Evolutionary conservation across 2,329 filamentous ascomycete genomes (phyloP), one percentile per base, ranked within the genome.

Genomic region (Diaporthe aspalathi): DNA sequence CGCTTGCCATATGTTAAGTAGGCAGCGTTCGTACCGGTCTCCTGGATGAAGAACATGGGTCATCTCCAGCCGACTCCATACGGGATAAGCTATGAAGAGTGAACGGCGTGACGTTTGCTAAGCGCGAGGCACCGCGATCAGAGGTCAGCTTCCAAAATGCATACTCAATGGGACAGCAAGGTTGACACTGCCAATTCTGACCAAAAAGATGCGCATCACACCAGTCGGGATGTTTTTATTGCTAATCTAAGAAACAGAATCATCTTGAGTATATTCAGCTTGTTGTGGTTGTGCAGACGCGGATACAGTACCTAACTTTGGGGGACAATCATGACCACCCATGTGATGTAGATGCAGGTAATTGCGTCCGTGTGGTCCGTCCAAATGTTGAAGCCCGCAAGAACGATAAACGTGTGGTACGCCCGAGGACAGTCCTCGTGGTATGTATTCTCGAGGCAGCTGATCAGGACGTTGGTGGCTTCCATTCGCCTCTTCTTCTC

Each of bases 21-120:
- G 3, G n/a, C n/a, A 7, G 50, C 24, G 24, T 53, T 53, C 50
- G 29, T 53, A 3, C 50, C 29, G 20, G 50, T 32, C 27, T 53
- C 24, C 8, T 53, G 50, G 8, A 53, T 5, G 27, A 53, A 53
- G 50, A 53, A 53, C 2, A 53, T 7, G n/a, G 50, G 50, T 53
- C 50, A 53, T 53, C 50, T 53, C 50, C 24, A 53, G 50, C 14
- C 50, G 50, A 32, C 50, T 53, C 50, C 50, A 53, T 3, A 53
- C 9, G 5, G 50, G 29, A 20, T 53, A 53, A 9, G 24, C 50
- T 29, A 20, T 29, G 14, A 24, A 53, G 14, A 53, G 50, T 17
- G 27, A 53, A 20, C 16, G 50, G 1, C 29, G 50, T 9, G 50
- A 53, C 29, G 50, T 29, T 53, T 53, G 50, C 50, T 53, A 9